These are phyloP conservation scores for Psilocybe cyanescens DNA, from an alignment of 768 basidiomycete species.

Conservation along the genomic window DNA sequence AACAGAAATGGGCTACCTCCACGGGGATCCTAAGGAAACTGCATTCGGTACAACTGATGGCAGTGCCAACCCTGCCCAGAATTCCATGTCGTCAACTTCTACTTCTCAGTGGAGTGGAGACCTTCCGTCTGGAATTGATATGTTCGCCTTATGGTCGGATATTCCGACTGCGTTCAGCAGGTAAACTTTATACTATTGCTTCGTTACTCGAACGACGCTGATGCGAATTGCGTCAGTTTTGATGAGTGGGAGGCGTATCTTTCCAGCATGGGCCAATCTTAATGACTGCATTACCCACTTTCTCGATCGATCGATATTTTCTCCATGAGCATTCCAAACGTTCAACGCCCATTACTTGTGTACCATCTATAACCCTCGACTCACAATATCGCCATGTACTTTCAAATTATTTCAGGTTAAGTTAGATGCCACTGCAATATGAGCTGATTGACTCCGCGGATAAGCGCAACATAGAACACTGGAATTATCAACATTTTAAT, in stretches of 20 bases:
- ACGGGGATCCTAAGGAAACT: neutral
- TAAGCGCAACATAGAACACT: too few species aligned
- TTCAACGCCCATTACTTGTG: too few species aligned
- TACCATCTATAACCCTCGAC: too few species aligned
- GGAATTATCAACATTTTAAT: too few species aligned
- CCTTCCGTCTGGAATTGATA: constrained; percentile 35
- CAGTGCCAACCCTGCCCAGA: neutral
- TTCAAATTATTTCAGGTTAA: too few species aligned
- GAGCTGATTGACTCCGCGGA: neutral
- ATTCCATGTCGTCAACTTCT: neutral
- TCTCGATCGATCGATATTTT: neutral
- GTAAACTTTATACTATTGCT: constrained; percentile 32
- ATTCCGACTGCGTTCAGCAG: constrained; percentile 53
- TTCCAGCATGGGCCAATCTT: constrained; percentile 9
- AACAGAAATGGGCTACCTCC: constrained; percentile 27
- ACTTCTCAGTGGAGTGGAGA: neutral
- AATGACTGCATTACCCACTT: neutral
- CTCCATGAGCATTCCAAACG: neutral
- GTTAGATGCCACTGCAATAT: neutral
- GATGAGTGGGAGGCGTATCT: constrained; percentile 24
- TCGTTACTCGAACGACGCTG: neutral
- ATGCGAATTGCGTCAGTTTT: constrained; percentile 1
- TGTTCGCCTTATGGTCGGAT: constrained; percentile 58
- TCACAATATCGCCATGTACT: too few species aligned
- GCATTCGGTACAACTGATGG: neutral